Evolutionary conservation across 2,329 filamentous ascomycete genomes (phyloP), one percentile per base, ranked within the genome.

Genomic region (Sarocladium oryzae): DNA sequence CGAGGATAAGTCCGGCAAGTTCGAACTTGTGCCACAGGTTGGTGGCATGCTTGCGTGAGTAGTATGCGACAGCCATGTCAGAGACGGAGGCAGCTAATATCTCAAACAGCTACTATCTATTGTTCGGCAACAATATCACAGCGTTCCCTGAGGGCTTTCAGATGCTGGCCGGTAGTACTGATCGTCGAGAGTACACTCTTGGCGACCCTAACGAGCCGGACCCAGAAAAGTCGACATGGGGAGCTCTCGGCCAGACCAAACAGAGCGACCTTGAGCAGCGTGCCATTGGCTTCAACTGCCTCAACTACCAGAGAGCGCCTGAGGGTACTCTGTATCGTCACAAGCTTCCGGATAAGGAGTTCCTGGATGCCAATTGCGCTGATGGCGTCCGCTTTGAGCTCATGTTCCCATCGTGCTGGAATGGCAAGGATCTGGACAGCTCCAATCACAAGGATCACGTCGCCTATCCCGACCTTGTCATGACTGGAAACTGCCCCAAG

Each of bases 231-330:
- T 89, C 88, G 11, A 56, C 68, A 21, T 96, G 91, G 91, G 68
- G 68, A 21, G 63, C 68, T 2, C 71, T 82, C 4, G 79, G 85
- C 54, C 78, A 80, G 60, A 86, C 84, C 10, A 68, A 63, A 43
- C 90, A 95, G 71, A 66, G 69, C 15, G 79, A 84, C 50, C 78
- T 96, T 33, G 72, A 71, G 49, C 86, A 95, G 73, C 89, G 91
- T 55, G 89, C 91, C 9, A 60, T 96, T 24, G 92, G 93, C 3
- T 96, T 96, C 79, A 97, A 97, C 76, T 97, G 93, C 69, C 72
- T 99, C 54, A 85, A 97, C 79, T 96, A 96, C 64, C 61, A 60
- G 28, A 73, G 68, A 21, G 60, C 67, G 0, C 73, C 86, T 2
- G 90, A 96, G 66, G 77, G 78, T 1, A 86, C 90, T 13, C 77